A percentile compares a stretch with the other conserved stretches of the same genome.
These are phyloP conservation scores for Tilletia horrida DNA, from an alignment of 1,284 basidiomycete genomes.

Conservation along the genomic window DNA sequence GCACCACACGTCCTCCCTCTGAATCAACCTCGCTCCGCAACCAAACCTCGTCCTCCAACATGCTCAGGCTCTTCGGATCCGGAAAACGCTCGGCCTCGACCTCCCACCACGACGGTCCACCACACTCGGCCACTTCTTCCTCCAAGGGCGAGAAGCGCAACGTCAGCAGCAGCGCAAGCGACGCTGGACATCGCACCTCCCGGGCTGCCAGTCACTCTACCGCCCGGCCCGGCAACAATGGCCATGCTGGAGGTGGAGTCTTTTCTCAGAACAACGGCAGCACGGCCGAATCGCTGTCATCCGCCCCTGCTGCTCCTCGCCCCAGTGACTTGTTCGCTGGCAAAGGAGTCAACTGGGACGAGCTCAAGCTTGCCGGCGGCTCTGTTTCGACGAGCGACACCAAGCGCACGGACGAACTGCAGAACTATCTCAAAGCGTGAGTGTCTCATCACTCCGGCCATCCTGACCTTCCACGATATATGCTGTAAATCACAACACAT, in stretches of 20 bases:
- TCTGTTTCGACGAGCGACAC: conserved; percentile 23
- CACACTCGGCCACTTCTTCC: background rate
- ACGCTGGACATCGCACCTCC: conserved; percentile 10
- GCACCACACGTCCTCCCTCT: conserved; percentile 18
- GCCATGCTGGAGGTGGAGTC: background rate
- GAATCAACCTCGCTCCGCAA: conserved; percentile 30
- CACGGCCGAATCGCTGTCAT: background rate
- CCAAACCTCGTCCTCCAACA: conserved; percentile 29
- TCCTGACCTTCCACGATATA: background rate
- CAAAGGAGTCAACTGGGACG: conserved; percentile 45
- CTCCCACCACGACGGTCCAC: background rate
- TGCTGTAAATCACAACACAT: too few species aligned
- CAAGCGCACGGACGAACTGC: conserved; percentile 30
- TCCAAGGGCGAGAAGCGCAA: too few species aligned
- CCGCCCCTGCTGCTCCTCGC: conserved; percentile 21
- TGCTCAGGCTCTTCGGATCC: conserved; percentile 38
- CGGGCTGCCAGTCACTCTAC: background rate
- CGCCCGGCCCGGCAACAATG: background rate
- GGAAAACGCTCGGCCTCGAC: conserved; percentile 19
- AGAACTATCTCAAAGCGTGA: conserved; percentile 40
- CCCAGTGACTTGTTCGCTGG: conserved; percentile 46
- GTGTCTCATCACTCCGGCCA: background rate
- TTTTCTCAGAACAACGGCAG: background rate
- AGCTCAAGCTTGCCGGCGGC: conserved; percentile 35
- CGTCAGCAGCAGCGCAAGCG: background rate